Conservation (phyloP, 2,329 filamentous ascomycete species). For the Lomentospora prolificans region DNA sequence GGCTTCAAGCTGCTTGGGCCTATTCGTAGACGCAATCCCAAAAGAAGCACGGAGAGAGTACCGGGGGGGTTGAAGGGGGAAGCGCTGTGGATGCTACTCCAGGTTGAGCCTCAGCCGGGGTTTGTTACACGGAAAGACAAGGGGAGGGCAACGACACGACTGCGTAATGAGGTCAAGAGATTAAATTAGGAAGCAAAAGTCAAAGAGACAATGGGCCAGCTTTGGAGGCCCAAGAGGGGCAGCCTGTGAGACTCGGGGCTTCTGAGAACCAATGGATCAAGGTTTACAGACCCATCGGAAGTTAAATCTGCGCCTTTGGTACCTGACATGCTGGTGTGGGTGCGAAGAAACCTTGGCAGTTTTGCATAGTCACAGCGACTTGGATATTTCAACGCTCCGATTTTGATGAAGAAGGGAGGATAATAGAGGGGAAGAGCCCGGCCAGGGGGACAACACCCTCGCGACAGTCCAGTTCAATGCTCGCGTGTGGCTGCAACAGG, state of each 20-base stretch:
- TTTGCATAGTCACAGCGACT: no score
- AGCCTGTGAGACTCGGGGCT: neutral
- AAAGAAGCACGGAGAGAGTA: neutral
- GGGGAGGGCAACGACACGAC: neutral
- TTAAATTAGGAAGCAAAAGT: no score
- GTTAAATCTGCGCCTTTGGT: neutral
- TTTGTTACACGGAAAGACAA: neutral
- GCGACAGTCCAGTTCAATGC: neutral
- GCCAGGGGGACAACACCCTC: neutral
- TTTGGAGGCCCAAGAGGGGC: neutral
- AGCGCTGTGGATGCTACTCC: neutral
- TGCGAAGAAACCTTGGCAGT: no score
- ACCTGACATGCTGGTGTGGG: neutral
- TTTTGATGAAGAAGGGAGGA: no score
- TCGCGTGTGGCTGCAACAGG: neutral
- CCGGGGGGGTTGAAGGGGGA: neutral
- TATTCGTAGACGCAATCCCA: neutral
- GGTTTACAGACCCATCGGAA: neutral
- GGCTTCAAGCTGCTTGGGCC: neutral
- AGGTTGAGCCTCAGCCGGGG: neutral
- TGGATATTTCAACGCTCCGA: no score
- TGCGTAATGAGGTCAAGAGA: no score
- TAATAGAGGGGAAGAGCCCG: no score
- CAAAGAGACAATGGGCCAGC: neutral
- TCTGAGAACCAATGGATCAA: neutral